Conservation (phyloP, 352 stramenopile genomes). For the Globisporangium heterothallicum region DNA sequence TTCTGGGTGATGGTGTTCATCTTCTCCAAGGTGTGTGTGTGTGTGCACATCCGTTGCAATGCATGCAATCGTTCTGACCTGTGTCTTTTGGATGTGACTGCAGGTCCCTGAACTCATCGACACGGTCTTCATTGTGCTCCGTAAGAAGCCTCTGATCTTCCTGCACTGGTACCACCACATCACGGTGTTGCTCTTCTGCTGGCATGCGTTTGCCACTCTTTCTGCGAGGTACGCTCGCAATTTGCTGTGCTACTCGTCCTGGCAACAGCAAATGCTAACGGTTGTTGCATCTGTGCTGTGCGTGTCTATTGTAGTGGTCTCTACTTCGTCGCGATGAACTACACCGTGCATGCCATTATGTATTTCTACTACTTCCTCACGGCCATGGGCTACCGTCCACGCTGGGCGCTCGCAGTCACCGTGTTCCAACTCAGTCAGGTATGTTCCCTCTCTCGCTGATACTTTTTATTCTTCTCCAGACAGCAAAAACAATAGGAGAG, state of each 20-base stretch:
- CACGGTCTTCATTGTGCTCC: conserved; percentile 96
- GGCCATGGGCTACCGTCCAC: conserved; percentile 71
- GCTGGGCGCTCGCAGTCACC: conserved; percentile 81
- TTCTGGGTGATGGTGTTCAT: conserved; percentile 85
- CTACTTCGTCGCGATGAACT: conserved; percentile 99
- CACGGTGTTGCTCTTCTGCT: conserved; percentile 97
- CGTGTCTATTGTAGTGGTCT: conserved; percentile 58
- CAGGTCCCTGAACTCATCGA: conserved; percentile 92
- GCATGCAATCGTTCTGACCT: background rate
- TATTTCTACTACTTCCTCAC: conserved; percentile 96
- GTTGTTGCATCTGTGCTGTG: background rate
- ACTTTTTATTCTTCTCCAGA: too few species aligned
- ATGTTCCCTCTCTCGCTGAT: conserved; percentile 19
- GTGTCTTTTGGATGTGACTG: conserved; percentile 10
- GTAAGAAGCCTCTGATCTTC: conserved; percentile 97
- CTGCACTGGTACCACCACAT: conserved; percentile 99
- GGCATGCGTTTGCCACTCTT: conserved; percentile 93
- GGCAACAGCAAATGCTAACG: background rate
- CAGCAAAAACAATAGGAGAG: too few species aligned
- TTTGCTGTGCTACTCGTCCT: background rate
- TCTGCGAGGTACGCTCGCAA: conserved; percentile 56
- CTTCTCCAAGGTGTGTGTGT: conserved; percentile 69
- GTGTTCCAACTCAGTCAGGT: conserved; percentile 91
- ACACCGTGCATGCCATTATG: conserved; percentile 96
- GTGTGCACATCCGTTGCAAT: background rate